Conservation (phyloP, 1,284 basidiomycete genomes). For the Leccinum cinnamomeum region DNA sequence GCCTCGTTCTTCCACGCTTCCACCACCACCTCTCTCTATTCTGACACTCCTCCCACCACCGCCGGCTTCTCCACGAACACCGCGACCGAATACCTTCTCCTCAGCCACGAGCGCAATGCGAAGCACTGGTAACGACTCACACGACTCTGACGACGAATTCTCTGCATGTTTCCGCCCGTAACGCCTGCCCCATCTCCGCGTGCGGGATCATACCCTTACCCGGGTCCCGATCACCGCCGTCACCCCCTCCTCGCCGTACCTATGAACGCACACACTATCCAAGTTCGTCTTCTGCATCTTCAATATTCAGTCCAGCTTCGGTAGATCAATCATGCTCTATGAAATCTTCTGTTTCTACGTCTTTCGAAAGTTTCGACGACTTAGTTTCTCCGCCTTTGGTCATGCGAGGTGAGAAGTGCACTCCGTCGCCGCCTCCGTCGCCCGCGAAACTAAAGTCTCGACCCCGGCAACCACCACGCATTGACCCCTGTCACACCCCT, state of each 20-base stretch:
- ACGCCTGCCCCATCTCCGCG: constrained; percentile 14
- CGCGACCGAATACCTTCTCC: constrained; percentile 19
- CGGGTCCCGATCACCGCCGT: constrained; percentile 26
- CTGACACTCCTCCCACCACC: constrained; percentile 35
- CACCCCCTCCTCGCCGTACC: constrained; percentile 31
- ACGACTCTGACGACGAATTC: constrained; percentile 34
- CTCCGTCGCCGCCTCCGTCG: constrained; percentile 44
- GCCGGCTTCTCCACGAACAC: constrained; percentile 32
- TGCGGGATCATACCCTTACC: constrained; percentile 8
- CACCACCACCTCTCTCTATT: constrained; percentile 17
- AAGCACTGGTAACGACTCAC: constrained; percentile 7
- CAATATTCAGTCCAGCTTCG: constrained; percentile 29
- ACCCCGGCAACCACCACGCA: constrained; percentile 1
- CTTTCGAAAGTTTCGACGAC: constrained; percentile 49
- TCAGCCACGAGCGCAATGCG: constrained; percentile 2
- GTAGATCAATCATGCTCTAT: constrained; percentile 23
- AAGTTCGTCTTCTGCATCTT: constrained; percentile 31
- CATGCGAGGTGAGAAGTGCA: constrained; percentile 22
- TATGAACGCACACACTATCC: constrained; percentile 29
- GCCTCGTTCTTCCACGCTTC: constrained; percentile 13
- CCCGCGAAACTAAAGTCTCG: constrained; percentile 37
- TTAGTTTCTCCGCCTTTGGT: constrained; percentile 39
- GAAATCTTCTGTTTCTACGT: constrained; percentile 18
- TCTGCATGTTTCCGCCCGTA: constrained; percentile 22
- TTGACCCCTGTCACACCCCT: constrained; percentile 24